Percentiles rank a stretch among this genome's conserved stretches.
These are phyloP conservation scores for Alternaria brassicicola DNA, from an alignment of 2,329 filamentous ascomycete species.

Conservation along the genomic window DNA sequence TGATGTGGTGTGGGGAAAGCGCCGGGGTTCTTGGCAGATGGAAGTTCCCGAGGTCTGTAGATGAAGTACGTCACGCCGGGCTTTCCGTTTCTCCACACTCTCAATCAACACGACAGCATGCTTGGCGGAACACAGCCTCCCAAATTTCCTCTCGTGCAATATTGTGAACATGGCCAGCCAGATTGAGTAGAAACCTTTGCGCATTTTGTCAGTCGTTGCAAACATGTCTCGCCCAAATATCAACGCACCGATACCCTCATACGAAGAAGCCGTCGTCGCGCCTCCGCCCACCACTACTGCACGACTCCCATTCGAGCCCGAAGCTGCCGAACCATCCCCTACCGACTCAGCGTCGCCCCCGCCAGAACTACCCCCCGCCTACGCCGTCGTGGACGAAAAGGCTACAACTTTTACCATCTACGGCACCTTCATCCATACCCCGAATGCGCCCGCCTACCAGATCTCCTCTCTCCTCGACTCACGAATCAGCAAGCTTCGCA, in stretches of 20 bases:
- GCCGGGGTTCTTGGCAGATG: neutral
- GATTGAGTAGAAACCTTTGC: neutral
- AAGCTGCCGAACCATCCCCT: neutral
- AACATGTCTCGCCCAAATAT: slow-evolving; percentile 6
- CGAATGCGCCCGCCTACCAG: slow-evolving; percentile 33
- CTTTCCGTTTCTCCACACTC: slow-evolving; percentile 3
- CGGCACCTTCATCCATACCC: slow-evolving; percentile 36
- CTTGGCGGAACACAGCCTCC: slow-evolving; percentile 8
- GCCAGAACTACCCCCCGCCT: slow-evolving; percentile 28
- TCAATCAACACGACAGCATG: slow-evolving; percentile 2
- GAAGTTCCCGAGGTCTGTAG: neutral
- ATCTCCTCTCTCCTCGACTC: slow-evolving; percentile 34
- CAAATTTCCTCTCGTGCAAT: neutral
- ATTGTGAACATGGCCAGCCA: neutral
- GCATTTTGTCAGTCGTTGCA: neutral
- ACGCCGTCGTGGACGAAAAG: slow-evolving; percentile 28
- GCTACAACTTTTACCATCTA: slow-evolving; percentile 32
- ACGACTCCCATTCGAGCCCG: neutral
- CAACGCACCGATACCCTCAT: slow-evolving; percentile 25
- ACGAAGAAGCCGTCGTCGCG: slow-evolving; percentile 20
- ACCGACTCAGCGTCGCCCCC: neutral
- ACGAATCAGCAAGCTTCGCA: slow-evolving; percentile 24
- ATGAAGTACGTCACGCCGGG: slow-evolving; percentile 5
- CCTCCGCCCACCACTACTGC: slow-evolving; percentile 1
- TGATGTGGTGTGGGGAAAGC: neutral